These are phyloP conservation scores for Penicillium griseofulvum DNA, from an alignment of 2,329 filamentous ascomycete genomes.

Conservation along the genomic window DNA sequence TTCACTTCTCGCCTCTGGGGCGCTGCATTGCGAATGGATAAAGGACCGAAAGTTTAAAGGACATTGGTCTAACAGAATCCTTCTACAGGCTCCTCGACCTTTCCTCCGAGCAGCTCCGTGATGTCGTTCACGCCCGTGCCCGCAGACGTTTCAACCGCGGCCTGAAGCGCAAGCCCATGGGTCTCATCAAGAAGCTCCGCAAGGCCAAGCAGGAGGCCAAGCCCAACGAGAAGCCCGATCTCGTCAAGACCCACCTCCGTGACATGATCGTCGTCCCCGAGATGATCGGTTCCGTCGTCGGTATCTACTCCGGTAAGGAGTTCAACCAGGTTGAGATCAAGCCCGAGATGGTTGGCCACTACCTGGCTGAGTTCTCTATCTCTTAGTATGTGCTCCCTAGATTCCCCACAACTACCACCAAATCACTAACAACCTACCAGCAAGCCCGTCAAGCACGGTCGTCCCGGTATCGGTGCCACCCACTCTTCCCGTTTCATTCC, in stretches of 20 bases:
- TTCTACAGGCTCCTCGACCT: slow-evolving; percentile 88
- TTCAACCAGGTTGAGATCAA: slow-evolving; percentile 99
- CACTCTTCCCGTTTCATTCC: slow-evolving; percentile 99
- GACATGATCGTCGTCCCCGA: slow-evolving; percentile 99
- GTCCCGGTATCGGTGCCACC: slow-evolving; percentile 99
- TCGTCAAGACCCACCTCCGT: slow-evolving; percentile 98
- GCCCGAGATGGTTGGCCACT: slow-evolving; percentile 99
- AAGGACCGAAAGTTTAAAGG: neutral
- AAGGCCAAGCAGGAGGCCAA: slow-evolving; percentile 98
- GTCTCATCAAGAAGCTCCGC: slow-evolving; percentile 99
- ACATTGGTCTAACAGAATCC: slow-evolving; percentile 27
- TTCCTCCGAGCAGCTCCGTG: slow-evolving; percentile 95
- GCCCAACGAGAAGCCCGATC: slow-evolving; percentile 99
- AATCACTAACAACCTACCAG: slow-evolving; percentile 59
- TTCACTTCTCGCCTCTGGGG: slow-evolving; percentile 5
- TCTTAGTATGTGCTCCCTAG: slow-evolving; percentile 75
- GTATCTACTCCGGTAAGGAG: slow-evolving; percentile 99
- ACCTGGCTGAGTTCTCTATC: slow-evolving; percentile 99
- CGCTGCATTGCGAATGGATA: slow-evolving; percentile 1
- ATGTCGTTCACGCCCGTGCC: slow-evolving; percentile 98
- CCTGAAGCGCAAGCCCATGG: slow-evolving; percentile 99
- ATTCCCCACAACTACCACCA: neutral
- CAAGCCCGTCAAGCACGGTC: slow-evolving; percentile 99
- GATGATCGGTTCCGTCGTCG: slow-evolving; percentile 98
- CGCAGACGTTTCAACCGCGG: slow-evolving; percentile 99